Base-by-base conservation (phyloP, 1,139 yeast genomes). In the Blastobotrys elegans region DNA sequence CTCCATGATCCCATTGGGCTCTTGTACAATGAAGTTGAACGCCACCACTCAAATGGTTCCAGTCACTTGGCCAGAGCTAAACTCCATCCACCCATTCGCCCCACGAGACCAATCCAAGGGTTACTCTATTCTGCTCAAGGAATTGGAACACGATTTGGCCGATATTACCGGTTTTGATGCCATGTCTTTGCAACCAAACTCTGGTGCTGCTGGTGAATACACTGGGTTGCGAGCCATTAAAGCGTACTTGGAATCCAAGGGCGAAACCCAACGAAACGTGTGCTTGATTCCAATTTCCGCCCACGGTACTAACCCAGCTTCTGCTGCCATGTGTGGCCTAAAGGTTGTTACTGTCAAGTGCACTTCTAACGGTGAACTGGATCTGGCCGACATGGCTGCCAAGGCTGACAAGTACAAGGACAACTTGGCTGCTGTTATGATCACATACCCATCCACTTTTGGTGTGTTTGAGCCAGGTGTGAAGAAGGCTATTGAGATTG, bases 171-270 rank as follows among this genome's bases (percentile, higher is more conserved):
- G 97, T 0, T 88, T 92, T 61, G 87, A 82, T 55, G 94, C 89
- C 39, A 84, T 95, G 21, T 86, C 97, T 5, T 73, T 87, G 51
- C 95, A 89, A 82, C 98, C 98, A 55, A 92, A 92, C 67, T 87
- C 97, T 41, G 98, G 98, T 57, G 98, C 98, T 37, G 96, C 90
- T 69, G 98, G 98, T 67, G 98, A 92, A 70, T 92, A 85, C 70
- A 81, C 97, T 24, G 98, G 98, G 33, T 75, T 92, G 55, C 79
- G 95, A 50, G 88, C 89, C 48, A 92, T 92, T 59, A 78, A 82
- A 60, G 79, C 85, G 44, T 92, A 87, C 66, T 80, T 85, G 59
- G 79, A 79, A 53, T 72, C 85, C 30, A 75, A 73, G 48, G 96
- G 95, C 40, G 84, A 90, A 61, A 71, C 75, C 30, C 68, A 79